Evolutionary conservation across 2,329 filamentous ascomycete species (phyloP).

Genomic region (Helminthosporium solani): DNA sequence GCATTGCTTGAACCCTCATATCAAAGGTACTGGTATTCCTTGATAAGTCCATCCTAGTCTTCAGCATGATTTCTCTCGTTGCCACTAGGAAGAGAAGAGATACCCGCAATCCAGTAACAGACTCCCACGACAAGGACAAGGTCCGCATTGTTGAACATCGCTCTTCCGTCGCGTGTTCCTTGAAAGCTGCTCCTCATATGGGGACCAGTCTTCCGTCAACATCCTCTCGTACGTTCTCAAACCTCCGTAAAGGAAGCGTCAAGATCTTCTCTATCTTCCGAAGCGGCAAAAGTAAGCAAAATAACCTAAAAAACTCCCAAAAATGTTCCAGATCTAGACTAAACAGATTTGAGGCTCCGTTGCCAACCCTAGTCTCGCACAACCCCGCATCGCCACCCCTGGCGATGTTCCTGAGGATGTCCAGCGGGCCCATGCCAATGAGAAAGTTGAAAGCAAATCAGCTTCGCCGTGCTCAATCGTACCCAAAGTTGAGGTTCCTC

Average conservation of each 20-base stretch:
- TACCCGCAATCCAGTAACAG: slow-evolving; percentile 15
- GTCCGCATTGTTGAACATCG: slow-evolving; percentile 34
- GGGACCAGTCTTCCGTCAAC: slow-evolving; percentile 20
- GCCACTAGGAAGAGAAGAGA: slow-evolving; percentile 36
- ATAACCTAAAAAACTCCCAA: neutral
- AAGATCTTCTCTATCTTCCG: slow-evolving; percentile 39
- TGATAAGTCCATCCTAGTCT: neutral
- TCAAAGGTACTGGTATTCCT: neutral
- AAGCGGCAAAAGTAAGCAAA: slow-evolving; percentile 28
- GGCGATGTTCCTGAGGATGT: slow-evolving; percentile 15
- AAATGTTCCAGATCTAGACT: neutral
- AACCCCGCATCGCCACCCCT: slow-evolving; percentile 11
- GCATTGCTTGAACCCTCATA: neutral
- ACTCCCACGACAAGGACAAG: slow-evolving; percentile 33
- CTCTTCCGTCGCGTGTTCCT: slow-evolving; percentile 12
- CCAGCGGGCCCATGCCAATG: slow-evolving; percentile 11
- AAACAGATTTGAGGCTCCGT: slow-evolving; percentile 17
- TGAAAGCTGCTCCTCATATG: slow-evolving; percentile 16
- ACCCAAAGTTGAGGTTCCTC: slow-evolving; percentile 11
- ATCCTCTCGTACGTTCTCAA: slow-evolving; percentile 27
- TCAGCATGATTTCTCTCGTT: slow-evolving; percentile 36
- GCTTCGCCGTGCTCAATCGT: slow-evolving; percentile 17
- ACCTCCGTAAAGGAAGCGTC: slow-evolving; percentile 33
- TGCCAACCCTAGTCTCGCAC: slow-evolving; percentile 9
- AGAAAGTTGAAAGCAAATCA: slow-evolving; percentile 1